A percentile compares a stretch with the other conserved stretches of the same genome.
Evolutionary conservation across 1,139 yeast genomes (phyloP).

Genomic region (Geotrichum phurueaensis): DNA sequence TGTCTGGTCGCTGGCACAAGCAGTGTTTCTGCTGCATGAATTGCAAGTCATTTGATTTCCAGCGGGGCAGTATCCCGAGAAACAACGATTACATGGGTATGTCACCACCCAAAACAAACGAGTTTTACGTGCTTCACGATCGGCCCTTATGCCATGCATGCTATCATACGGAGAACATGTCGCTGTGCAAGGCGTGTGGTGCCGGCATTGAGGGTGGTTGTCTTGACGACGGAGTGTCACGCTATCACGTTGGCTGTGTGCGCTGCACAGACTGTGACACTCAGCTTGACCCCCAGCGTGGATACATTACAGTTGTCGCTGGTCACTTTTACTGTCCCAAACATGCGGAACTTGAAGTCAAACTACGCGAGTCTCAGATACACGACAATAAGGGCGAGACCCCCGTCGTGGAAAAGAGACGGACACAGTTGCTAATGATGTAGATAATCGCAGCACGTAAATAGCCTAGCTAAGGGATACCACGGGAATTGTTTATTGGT

Average conservation of each 20-base stretch:
- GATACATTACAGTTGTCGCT: conserved; percentile 24
- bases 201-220: conserved; percentile 87
- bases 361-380: not conserved
- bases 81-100: conserved; percentile 35
- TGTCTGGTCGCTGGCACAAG: conserved; percentile 94
- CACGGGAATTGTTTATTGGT: not conserved
- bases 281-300: conserved; percentile 1
- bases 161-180: conserved; percentile 70
- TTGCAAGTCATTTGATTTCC: conserved; percentile 42
- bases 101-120: conserved; percentile 35
- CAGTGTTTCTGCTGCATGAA: conserved; percentile 68
- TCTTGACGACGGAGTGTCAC: conserved; percentile 19
- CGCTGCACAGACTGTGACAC: conserved; percentile 31
- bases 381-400: conserved; percentile 19
- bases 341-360: conserved; percentile 8
- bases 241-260: conserved; percentile 34
- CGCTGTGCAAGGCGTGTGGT: conserved; percentile 66
- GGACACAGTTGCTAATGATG: conserved; percentile 33
- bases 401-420: conserved; percentile 30
- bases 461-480: not conserved
- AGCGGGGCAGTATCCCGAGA: conserved; percentile 1
- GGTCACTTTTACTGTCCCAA: conserved; percentile 31
- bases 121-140: conserved; percentile 75
- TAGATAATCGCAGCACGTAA: conserved; percentile 10
- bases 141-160: conserved; percentile 72